Base-by-base conservation (phyloP, 2,329 filamentous ascomycete genomes). In the Colletotrichum tabaci region DNA sequence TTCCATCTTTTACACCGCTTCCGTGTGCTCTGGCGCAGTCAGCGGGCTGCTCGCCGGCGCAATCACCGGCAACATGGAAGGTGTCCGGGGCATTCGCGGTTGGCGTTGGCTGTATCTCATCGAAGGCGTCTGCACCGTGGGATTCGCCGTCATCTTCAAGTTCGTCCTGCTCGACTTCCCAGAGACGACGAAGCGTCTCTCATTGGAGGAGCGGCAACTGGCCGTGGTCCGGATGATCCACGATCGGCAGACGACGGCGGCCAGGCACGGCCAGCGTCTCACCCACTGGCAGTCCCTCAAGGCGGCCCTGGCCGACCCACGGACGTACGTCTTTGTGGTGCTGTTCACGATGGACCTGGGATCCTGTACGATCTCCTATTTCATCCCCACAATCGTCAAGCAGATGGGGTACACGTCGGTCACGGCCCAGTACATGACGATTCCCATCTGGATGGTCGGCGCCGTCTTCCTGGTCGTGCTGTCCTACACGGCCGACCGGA, bases 141-240 rank as follows among this genome's bases (percentile, higher is more conserved):
- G 82, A 0, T 83, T 81, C 76, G 83, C 84, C 0, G 64, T 86
- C 7, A 74, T 84, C 6, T 77, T 84, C 0, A 76, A 77, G 15
- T 87, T 87, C 74, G 79, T 88, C 44, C 79, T 88, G 9, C 83
- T 85, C 12, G 85, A 88, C 74, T 87, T 86, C 71, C 86, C 87
- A 3, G 80, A 83, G 4, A 86, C 82, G 55, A 84, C 83, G 6
- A 82, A 79, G 72, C 76, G 81, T 4, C 77, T 88, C 46, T 79
- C 16, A 74, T 40, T 65, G 38, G 66, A 82, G n/a, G 84, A 86
- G 71, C 78, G 81, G 12, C 77, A 80, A 15, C 76, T 86, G 42
- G 84, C 84, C 10, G 81, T 83, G 56, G 78, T 79, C 6, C 80
- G 84, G 23, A 79, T 86, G 66, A 60, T 60, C 15, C 70, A 66